Base-by-base conservation (phyloP, 2,329 filamentous ascomycete genomes). In the Fusarium dimerum region DNA sequence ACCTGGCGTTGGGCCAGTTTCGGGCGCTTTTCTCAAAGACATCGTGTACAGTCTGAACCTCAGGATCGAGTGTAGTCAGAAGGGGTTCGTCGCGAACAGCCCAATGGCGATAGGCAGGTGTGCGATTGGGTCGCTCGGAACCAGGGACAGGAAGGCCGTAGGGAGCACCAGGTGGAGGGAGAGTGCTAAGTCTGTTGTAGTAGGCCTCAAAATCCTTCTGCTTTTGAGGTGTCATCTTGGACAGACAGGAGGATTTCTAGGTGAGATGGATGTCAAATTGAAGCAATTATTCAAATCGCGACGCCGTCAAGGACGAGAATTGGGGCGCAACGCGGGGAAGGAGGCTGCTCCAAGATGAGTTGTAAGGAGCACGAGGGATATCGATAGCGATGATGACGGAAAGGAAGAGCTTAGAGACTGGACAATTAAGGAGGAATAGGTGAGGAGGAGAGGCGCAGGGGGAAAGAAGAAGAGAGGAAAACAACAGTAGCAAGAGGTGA, bases 41-140 rank as follows among this genome's bases (percentile, higher is more conserved):
- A 56, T 96, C 90, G 76, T 96, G 88, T 26, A 86, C 80, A 13
- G 91, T 95, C 56, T 78, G 80, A 47, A 87, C 74, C 46, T 83
- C 73, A 16, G 91, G 88, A 67, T 94, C 88, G 59, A 89, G 76
- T 6, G 88, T 87, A 65, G 83, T 79, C 40, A 96, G 74, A 51
- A 95, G 78, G 42, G 83, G 82, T 53, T 83, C 83, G 73, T 96
- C 86, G 52, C 81, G 80, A 67, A 87, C 87, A 59, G 83, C 83
- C 84, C 87, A 95, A 73, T 96, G 88, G 56, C 94, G 85, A 74
- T 97, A 97, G 58, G 95, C 75, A 43, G 84, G 76, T 45, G 82
- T 88, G 61, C 92, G 86, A 54, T 86, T 89, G 45, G 89, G 85
- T 55, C 80, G 77, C 72, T 89, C 84, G 43, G 88, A 87, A 56